Conservation (phyloP, 2,329 filamentous ascomycete species). For the Fusarium dimerum region DNA sequence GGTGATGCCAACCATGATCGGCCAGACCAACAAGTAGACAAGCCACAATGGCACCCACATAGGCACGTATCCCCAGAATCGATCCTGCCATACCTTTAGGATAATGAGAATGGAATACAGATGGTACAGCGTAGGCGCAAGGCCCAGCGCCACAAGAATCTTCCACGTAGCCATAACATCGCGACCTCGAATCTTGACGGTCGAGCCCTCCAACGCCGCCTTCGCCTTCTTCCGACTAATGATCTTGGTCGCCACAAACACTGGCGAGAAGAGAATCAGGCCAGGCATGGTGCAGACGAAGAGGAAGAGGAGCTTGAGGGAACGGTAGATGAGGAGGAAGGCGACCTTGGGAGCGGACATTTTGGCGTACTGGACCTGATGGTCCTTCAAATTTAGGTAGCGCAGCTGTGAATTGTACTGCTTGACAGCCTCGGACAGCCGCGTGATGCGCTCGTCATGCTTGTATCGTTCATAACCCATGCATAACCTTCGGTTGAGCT, state of each 20-base stretch:
- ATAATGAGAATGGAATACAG: slow-evolving; percentile 76
- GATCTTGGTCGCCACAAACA: slow-evolving; percentile 81
- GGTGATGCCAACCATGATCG: slow-evolving; percentile 83
- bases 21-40: slow-evolving; percentile 72
- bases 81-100: slow-evolving; percentile 77
- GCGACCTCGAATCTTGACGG: slow-evolving; percentile 83
- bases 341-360: slow-evolving; percentile 78
- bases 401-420: slow-evolving; percentile 86
- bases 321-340: slow-evolving; percentile 74
- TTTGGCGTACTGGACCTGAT: slow-evolving; percentile 90
- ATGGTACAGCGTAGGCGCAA: slow-evolving; percentile 80
- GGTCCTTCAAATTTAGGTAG: slow-evolving; percentile 85
- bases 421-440: slow-evolving; percentile 73
- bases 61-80: slow-evolving; percentile 80
- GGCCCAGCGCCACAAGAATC: slow-evolving; percentile 80
- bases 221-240: slow-evolving; percentile 82
- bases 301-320: slow-evolving; percentile 75
- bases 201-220: slow-evolving; percentile 80
- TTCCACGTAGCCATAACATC: slow-evolving; percentile 97
- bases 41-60: slow-evolving; percentile 78
- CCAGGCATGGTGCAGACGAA: slow-evolving; percentile 83
- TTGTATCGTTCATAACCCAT: slow-evolving; percentile 93
- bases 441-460: slow-evolving; percentile 79
- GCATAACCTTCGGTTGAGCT: slow-evolving; percentile 87
- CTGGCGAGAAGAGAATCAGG: slow-evolving; percentile 81